Conservation (phyloP, 139 green algal species). For the Spirogloea muscicola region DNA sequence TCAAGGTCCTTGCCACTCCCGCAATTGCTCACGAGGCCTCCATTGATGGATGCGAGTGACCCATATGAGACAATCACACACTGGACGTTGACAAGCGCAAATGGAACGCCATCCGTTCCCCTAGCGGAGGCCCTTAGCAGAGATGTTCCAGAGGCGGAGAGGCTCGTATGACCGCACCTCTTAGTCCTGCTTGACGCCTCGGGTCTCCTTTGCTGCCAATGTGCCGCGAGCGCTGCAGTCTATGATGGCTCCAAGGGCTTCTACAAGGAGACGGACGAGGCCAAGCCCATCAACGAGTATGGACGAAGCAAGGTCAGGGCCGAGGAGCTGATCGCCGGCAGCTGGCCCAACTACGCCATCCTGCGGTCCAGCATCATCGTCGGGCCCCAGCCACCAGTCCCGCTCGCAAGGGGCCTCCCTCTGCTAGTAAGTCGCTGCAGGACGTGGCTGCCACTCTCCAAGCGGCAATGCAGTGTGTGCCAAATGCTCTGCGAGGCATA, state of each 20-base stretch:
- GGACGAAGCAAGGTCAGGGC: conserved; percentile 68
- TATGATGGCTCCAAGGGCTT: conserved; percentile 30
- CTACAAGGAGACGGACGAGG: conserved; percentile 52
- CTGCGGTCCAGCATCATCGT: conserved; percentile 73
- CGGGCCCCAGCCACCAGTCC: conserved; percentile 59
- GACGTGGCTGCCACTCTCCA: too few species aligned
- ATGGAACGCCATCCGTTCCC: not conserved
- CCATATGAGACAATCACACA: not conserved
- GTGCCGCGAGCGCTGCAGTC: not conserved
- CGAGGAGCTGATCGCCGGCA: conserved; percentile 52
- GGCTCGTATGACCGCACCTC: not conserved
- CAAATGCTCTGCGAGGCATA: too few species aligned
- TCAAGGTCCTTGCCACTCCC: conserved; percentile 60
- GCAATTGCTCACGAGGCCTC: not conserved
- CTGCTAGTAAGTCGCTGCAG: conserved; percentile 33
- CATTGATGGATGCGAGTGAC: not conserved
- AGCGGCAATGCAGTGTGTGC: too few species aligned
- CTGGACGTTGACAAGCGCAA: not conserved
- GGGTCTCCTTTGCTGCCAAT: not conserved
- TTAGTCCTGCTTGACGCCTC: not conserved
- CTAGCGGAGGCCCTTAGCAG: not conserved
- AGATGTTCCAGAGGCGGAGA: not conserved
- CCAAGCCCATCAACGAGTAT: conserved; percentile 71
- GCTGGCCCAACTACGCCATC: conserved; percentile 55
- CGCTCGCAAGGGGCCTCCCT: conserved; percentile 1